Evolutionary conservation across 2,329 filamentous ascomycete genomes (phyloP), one percentile per base, ranked within the genome.

Genomic region (Beauveria sp.): DNA sequence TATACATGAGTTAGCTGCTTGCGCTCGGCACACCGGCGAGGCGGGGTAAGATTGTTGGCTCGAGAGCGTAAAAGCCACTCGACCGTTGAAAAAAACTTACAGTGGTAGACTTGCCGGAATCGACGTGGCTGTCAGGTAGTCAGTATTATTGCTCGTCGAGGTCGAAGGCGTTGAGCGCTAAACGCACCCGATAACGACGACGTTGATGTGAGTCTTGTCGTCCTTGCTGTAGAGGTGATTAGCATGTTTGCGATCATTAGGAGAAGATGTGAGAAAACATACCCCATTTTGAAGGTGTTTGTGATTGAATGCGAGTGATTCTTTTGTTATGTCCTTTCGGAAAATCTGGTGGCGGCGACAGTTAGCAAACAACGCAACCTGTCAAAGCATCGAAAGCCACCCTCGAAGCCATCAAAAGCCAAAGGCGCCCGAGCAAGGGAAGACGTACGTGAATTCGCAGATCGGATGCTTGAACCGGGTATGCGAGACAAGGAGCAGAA

Each of bases 21-120:
- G 56, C 26, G 22, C 46, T 31, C 1, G 8, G 8, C 5, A 5
- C n/a, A n/a, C 20, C 4, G 10, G 14, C 14, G 26, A 64, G 61
- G 66, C 65, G 59, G 66, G 65, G 61, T 61, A 61, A 45, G 42
- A 45, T 12, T 2, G 55, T 53, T 46, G 45, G 51, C 28, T 28
- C 48, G 26, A 48, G n/a, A 22, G 49, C 49, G 2, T 6, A 18
- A 26, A 8, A 26, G 57, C 28, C 26, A 4, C 57, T 53, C 26
- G 9, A 46, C 49, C 51, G 58, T 65, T 43, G 38, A 62, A 48
- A 49, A 65, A 65, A 64, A 76, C 87, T 89, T 88, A 91, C 90
- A 80, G 93, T 97, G 80, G 93, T 97, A 73, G 93, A 96, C 89
- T 97, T 97, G 84, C 93, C 93, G 81, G 92, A 96, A 84, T 96